phyloP scores from a whole-genome alignment of 2,329 filamentous ascomycete genomes.

The Monosporascus sp. region DNA sequence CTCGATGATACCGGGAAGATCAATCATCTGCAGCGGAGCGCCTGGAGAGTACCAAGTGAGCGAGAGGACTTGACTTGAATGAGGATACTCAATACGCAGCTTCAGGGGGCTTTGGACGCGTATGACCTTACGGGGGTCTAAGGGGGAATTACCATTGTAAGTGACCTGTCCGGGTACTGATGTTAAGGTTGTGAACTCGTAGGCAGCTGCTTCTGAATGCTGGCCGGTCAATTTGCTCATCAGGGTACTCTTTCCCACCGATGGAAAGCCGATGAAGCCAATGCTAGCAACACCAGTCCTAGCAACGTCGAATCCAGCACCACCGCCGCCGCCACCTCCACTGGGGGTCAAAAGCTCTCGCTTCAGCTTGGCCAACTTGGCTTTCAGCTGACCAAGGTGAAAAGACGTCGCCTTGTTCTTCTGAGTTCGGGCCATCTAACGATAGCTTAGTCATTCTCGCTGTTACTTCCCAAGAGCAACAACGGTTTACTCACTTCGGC shows the following conservation, averaged over 20 bases:
- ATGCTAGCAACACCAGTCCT: slow-evolving; percentile 96
- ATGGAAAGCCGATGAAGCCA: slow-evolving; percentile 97
- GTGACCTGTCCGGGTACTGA: slow-evolving; percentile 93
- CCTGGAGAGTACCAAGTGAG: slow-evolving; percentile 35
- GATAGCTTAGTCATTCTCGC: slow-evolving; percentile 10
- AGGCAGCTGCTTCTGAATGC: slow-evolving; percentile 94
- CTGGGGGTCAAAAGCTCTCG: slow-evolving; percentile 86
- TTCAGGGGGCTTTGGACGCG: not conserved
- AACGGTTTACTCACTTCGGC: slow-evolving; percentile 64
- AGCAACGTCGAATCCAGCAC: slow-evolving; percentile 92
- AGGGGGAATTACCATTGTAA: slow-evolving; percentile 65
- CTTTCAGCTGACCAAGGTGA: slow-evolving; percentile 94
- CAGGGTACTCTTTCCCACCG: slow-evolving; percentile 95
- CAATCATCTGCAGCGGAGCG: slow-evolving; percentile 95
- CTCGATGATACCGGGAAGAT: slow-evolving; percentile 97
- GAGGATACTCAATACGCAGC: not conserved
- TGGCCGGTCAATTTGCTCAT: slow-evolving; percentile 94
- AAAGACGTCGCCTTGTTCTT: slow-evolving; percentile 96
- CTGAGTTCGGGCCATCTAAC: slow-evolving; percentile 88
- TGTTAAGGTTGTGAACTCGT: slow-evolving; percentile 97
- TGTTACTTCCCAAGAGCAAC: slow-evolving; percentile 2
- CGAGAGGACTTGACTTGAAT: not conserved
- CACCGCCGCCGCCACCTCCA: slow-evolving; percentile 77
- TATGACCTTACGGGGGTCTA: too few relatives aligned
- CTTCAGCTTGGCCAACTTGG: slow-evolving; percentile 97